Conservation (phyloP, 192 early-diverging fungal genomes). For the Glomus cerebriforme region DNA sequence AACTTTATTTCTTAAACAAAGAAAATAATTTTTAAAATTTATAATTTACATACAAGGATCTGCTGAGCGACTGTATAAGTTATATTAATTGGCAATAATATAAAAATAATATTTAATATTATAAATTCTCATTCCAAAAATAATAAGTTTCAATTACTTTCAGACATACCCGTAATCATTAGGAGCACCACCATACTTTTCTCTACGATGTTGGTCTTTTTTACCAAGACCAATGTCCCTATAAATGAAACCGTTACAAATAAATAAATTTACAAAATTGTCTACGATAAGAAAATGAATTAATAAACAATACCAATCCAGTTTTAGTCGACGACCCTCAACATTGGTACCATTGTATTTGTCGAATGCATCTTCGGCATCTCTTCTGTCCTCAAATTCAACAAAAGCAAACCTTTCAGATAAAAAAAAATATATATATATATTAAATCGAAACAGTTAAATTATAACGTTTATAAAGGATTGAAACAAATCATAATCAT, state of each 20-base stretch:
- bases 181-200: neutral
- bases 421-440: neutral
- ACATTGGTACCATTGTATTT: constrained; percentile 62
- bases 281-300: neutral
- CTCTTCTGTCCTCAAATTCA: constrained; percentile 68
- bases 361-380: constrained; percentile 65
- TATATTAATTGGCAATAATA: neutral
- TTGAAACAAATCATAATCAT: neutral
- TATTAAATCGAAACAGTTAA: neutral
- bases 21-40: neutral
- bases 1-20: neutral
- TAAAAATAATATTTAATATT: neutral
- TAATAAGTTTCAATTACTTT: neutral
- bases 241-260: neutral
- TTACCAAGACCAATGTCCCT: constrained; percentile 32
- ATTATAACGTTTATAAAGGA: neutral
- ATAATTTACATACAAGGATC: constrained; percentile 23
- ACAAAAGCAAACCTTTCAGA: constrained; percentile 73
- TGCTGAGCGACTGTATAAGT: constrained; percentile 5
- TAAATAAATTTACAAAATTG: neutral
- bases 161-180: constrained; percentile 24
- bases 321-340: constrained; percentile 55
- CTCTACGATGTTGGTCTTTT: constrained; percentile 30
- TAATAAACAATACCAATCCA: constrained; percentile 51
- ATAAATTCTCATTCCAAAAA: neutral